Conservation (phyloP, 108 stramenopile genomes). For the Nitzschia sp. region DNA sequence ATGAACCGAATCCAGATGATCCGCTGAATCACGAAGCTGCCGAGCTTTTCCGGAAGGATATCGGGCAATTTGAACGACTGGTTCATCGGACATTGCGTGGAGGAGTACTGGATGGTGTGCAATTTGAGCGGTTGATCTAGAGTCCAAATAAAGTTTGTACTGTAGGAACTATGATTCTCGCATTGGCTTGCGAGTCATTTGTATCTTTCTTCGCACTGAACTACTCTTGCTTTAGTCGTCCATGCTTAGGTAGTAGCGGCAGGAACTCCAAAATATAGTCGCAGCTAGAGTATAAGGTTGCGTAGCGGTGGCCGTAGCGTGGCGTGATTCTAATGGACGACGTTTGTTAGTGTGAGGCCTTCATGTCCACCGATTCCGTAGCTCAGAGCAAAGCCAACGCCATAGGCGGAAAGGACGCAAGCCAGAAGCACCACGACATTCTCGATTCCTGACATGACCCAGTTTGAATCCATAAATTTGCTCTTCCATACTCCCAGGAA, state of each 20-base stretch:
- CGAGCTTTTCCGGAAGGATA: constrained; percentile 94
- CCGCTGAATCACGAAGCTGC: constrained; percentile 99
- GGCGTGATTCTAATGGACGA: not conserved
- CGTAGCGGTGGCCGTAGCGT: too few relatives aligned
- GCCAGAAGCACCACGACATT: constrained; percentile 57
- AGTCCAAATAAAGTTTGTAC: not conserved
- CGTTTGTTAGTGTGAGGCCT: not conserved
- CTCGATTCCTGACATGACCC: constrained; percentile 64
- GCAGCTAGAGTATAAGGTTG: not conserved
- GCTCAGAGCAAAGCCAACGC: constrained; percentile 29
- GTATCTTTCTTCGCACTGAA: too few relatives aligned
- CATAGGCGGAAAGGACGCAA: constrained; percentile 50
- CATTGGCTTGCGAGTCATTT: too few relatives aligned
- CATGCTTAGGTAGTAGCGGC: too few relatives aligned
- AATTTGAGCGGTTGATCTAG: constrained; percentile 80
- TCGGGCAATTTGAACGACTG: constrained; percentile 79
- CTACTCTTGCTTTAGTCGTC: too few relatives aligned
- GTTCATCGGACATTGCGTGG: constrained; percentile 86
- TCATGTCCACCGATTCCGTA: constrained; percentile 12
- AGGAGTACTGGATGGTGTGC: constrained; percentile 83
- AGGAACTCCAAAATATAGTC: too few relatives aligned
- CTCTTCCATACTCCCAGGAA: constrained; percentile 81
- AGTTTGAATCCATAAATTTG: constrained; percentile 54
- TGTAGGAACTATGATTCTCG: not conserved
- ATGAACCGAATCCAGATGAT: constrained; percentile 99